Base-by-base conservation (phyloP, 2,329 filamentous ascomycete species). In the Aureobasidium lini region DNA sequence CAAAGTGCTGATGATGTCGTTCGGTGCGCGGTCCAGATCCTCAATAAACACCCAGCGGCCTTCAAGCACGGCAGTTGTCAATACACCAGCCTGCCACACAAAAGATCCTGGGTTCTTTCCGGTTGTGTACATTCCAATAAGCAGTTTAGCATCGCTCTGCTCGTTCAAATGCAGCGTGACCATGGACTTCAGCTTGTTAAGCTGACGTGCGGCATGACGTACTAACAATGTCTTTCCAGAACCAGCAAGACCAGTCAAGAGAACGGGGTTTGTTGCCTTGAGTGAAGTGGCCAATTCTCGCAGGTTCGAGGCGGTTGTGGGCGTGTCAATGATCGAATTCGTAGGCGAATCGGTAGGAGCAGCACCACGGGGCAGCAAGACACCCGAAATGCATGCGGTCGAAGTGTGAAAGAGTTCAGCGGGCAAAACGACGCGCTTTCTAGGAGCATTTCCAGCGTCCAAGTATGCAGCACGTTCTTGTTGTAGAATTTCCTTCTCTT, bases 1-100 rank as follows among this genome's bases (percentile, higher is more conserved):
- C 31, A 99, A 82, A 13, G 92, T 91, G 70, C 93, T 95, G 72
- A 99, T 85, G 49, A 99, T 89, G 73, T 99, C 94, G 64, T 90
- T 93, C 4, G 95, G 94, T 10, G 94, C 94, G 63, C 93, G 86
- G 70, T 99, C 92, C 42, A 99, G 80, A 72, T 99, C 95, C 73
- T 99, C 95, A 61, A 99, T 95, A 64, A 99, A 79, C 6, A 99
- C 89, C 95, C 94, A 99, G 68, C 93, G 83, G 15, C 94, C 95
- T 77, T 99, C 93, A 68, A 83, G 87, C 2, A 97, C 91, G 37
- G 95, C 95, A 32, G 90, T 95, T 0, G 94, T 96, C 66, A 99
- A 77, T 18, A 97, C 89, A 74, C 94, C 94, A 3, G 94, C 84
- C 61, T 89, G 85, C 94, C 94, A 99, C 53, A 84, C 83, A 70